Base-by-base conservation (phyloP, 345 rosid genomes). In the Boechera divaricarpa region DNA sequence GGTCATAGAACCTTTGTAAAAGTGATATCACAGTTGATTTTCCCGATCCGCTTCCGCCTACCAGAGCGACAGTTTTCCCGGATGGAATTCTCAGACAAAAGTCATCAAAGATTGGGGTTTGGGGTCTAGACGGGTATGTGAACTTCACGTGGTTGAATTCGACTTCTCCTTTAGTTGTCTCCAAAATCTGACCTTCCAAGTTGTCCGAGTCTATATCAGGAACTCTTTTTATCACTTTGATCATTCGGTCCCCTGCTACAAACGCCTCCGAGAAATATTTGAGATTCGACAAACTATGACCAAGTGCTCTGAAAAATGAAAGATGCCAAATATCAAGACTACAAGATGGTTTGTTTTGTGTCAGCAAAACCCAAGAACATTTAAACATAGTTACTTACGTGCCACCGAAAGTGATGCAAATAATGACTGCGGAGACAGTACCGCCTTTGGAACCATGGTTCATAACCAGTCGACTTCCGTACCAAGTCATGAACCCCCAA, bases 401-500 rank as follows among this genome's bases (percentile, higher is more conserved):
- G 82, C 96, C 98, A 54, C 98, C 98, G 49, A 81, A 91, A 72
- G 87, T 86, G 36, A 94, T 86, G 21, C 93, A 90, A 81, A 87
- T 80, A 79, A 85, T 87, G 3, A 94, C 96, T 0, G 93, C 85
- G 80, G 83, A 94, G 6, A 97, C 86, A 67, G 87, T 90, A 55
- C 98, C 98, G 35, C 98, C 98, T 77, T 94, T 90, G 6, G 89
- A 88, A 75, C 84, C 87, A 26, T 94, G 93, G 48, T 88, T 82
- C 86, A 97, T 83, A 78, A 94, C 89, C 78, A 94, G 86, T 77
- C 85, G 92, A 67, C 98, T 94, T 6, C 96, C 98, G n/a, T 91
- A 94, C 98, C 98, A 94, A 81, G 87, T 86, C 68, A 94, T 88
- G 74, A 94, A 94, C 2, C 90, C 97, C 96, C 97, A 88, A 7